phyloP scores from a whole-genome alignment of 2,329 filamentous ascomycete species.

The Fusarium sp. region DNA sequence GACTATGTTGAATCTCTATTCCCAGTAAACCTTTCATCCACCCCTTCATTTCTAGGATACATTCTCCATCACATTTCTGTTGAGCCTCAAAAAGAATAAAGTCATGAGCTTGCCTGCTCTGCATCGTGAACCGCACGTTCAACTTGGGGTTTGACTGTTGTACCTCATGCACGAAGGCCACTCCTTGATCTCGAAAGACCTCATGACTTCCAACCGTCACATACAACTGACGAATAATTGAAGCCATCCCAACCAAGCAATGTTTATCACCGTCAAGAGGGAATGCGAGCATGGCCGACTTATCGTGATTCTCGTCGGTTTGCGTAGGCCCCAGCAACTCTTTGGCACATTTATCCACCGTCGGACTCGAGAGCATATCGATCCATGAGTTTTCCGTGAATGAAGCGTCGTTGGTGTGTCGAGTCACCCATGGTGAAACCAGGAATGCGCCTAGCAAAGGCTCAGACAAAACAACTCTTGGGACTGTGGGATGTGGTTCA shows the following conservation, averaged over 20 bases:
- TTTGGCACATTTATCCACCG: not conserved
- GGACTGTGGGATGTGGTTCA: not conserved
- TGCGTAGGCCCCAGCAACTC: not conserved
- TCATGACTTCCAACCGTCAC: not conserved
- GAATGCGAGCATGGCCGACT: not conserved
- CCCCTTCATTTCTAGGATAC: not conserved
- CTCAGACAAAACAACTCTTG: not conserved
- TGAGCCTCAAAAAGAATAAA: not conserved
- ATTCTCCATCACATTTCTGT: not conserved
- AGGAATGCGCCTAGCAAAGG: not conserved
- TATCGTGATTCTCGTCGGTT: not conserved
- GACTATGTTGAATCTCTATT: not conserved
- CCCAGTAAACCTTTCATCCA: not conserved
- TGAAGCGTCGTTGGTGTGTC: not conserved
- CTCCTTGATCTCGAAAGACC: not conserved
- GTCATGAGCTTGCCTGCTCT: not conserved
- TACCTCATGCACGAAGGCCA: not conserved
- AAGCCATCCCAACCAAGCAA: not conserved
- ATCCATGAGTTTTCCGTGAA: not conserved
- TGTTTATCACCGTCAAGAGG: not conserved
- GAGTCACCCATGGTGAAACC: not conserved
- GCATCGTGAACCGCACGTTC: not conserved
- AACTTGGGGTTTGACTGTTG: not conserved
- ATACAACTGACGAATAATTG: not conserved
- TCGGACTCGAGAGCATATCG: not conserved